These are phyloP conservation scores for Pseudocercospora ulei DNA, from an alignment of 2,329 filamentous ascomycete species.

Conservation along the genomic window DNA sequence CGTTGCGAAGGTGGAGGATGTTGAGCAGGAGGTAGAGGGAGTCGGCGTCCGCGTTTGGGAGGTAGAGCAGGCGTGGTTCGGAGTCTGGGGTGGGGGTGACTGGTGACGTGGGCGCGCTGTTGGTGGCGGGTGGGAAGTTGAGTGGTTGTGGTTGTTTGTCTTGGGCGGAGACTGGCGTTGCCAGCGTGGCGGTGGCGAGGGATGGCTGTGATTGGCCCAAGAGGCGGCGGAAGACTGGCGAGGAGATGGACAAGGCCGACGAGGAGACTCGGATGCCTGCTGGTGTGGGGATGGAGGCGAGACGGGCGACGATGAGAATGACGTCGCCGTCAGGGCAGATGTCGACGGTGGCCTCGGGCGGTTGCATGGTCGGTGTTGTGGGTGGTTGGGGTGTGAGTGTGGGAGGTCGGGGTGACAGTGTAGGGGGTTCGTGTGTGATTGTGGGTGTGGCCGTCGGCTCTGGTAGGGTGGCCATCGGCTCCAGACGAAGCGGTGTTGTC, in stretches of 20 bases:
- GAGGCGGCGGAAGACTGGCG: conserved; percentile 23
- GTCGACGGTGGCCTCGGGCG: conserved; percentile 10
- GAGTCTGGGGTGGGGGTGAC: conserved; percentile 4
- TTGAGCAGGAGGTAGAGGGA: conserved; percentile 25
- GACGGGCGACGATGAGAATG: conserved; percentile 15
- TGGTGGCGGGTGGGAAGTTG: too few species aligned
- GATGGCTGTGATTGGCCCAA: too few species aligned
- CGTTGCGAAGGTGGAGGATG: conserved; percentile 28
- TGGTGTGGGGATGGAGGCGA: conserved; percentile 12
- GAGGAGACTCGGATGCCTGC: conserved; percentile 25
- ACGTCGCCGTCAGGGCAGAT: conserved; percentile 16
- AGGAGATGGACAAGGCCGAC: conserved; percentile 21
- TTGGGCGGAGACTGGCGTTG: background rate
- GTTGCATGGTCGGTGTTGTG: conserved; percentile 2
- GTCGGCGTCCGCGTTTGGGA: conserved; percentile 25
- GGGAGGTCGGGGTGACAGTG: background rate
- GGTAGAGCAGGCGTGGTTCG: conserved; percentile 12
- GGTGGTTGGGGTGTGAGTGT: background rate
- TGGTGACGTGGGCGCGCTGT: conserved; percentile 1
- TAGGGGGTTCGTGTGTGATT: background rate
- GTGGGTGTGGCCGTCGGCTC: background rate
- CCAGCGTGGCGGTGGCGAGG: conserved; percentile 2
- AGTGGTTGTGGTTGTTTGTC: too few species aligned
- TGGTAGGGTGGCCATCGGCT: conserved; percentile 1
- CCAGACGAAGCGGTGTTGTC: too few species aligned